A percentile compares a stretch with the other conserved stretches of the same genome.
These are phyloP conservation scores for Zasmidium cellare DNA, from an alignment of 2,329 filamentous ascomycete species.

Conservation along the genomic window DNA sequence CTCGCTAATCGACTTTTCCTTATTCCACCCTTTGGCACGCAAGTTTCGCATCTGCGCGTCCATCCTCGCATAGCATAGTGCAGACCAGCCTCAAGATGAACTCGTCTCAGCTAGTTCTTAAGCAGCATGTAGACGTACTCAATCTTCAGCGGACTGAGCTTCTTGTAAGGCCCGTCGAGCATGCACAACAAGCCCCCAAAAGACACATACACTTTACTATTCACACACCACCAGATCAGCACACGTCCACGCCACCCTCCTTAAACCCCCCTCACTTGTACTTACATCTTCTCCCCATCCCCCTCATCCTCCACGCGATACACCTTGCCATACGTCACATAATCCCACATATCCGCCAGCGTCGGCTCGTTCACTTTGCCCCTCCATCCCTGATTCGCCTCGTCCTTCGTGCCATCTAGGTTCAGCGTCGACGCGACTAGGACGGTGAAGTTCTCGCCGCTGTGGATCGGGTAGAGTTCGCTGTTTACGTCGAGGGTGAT, in stretches of 20 bases:
- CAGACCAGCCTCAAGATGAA: no score
- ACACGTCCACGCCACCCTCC: not conserved
- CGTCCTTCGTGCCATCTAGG: conserved; percentile 72
- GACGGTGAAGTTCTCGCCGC: conserved; percentile 76
- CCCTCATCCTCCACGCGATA: conserved; percentile 79
- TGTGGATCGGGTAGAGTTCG: conserved; percentile 78
- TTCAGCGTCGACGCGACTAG: conserved; percentile 82
- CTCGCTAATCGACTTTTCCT: conserved; percentile 29
- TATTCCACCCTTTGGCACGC: not conserved
- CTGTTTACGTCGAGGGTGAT: conserved; percentile 92
- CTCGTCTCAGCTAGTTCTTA: conserved; percentile 69
- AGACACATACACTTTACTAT: conserved; percentile 87
- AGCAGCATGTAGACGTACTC: conserved; percentile 91
- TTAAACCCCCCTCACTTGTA: conserved; percentile 24
- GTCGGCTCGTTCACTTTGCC: conserved; percentile 62
- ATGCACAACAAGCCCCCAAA: conserved; percentile 91
- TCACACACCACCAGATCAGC: conserved; percentile 27
- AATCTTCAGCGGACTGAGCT: conserved; percentile 85
- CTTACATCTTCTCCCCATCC: conserved; percentile 83
- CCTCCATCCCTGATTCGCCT: conserved; percentile 63
- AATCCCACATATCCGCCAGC: conserved; percentile 78
- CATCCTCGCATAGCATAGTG: no score
- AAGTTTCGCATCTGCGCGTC: not conserved
- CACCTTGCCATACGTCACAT: conserved; percentile 85
- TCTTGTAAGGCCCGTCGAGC: conserved; percentile 92